Percentiles rank a stretch among this genome's conserved stretches.
phyloP scores from a whole-genome alignment of 257 asterid species.

The Penstemon newberryi region DNA sequence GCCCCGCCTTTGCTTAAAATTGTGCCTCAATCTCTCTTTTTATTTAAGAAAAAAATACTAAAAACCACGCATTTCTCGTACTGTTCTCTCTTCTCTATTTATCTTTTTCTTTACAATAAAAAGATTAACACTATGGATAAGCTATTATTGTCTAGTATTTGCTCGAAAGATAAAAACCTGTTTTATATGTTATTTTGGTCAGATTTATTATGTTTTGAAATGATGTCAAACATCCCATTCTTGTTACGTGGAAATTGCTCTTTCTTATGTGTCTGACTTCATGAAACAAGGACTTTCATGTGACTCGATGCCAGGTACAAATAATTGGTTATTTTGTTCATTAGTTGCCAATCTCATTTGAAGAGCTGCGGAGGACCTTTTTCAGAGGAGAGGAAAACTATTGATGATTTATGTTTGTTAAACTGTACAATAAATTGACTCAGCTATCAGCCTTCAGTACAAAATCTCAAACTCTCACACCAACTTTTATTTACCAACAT shows the following conservation, averaged over 20 bases:
- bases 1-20: no score
- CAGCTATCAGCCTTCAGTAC: slow-evolving; percentile 38
- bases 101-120: not conserved
- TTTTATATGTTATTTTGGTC: not conserved
- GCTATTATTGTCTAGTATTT: not conserved
- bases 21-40: no score
- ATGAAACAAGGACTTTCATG: slow-evolving; percentile 28
- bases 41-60: not conserved
- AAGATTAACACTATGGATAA: not conserved
- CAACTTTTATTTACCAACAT: slow-evolving; percentile 46
- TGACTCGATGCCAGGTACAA: slow-evolving; percentile 36
- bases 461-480: slow-evolving; percentile 40
- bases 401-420: slow-evolving; percentile 31
- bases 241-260: slow-evolving; percentile 17
- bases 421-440: slow-evolving; percentile 31
- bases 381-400: slow-evolving; percentile 26
- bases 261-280: slow-evolving; percentile 26
- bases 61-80: not conserved
- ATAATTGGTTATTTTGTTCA: slow-evolving; percentile 34
- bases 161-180: not conserved
- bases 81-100: not conserved
- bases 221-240: slow-evolving; percentile 7
- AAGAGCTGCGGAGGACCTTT: slow-evolving; percentile 31
- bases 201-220: not conserved
- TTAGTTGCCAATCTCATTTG: slow-evolving; percentile 28